Base-by-base conservation (phyloP, 177 flowering plant species). In the Vitis hybrid region DNA sequence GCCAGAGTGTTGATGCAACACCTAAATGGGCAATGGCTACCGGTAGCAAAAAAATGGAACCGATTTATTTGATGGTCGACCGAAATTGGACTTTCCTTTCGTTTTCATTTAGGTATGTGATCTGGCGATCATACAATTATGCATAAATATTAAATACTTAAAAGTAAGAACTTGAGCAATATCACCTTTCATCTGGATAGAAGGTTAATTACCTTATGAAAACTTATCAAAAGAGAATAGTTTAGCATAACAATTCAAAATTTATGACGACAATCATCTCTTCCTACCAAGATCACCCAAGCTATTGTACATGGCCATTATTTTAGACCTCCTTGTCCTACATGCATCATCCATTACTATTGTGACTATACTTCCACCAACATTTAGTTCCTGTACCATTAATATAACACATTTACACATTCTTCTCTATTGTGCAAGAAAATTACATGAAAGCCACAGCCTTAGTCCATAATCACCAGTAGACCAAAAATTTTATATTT, bases 211-310 rank as follows among this genome's bases (percentile, higher is more conserved):
- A 21, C 24, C 24, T 21, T 21, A 21, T 21, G 24, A 13, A 67
- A 27, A 12, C 46, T 2, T 20, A 41, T 55, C 49, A 15, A 30
- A 46, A n/a, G 18, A 55, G 53, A 63, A 46, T 1, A 53, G 12
- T 49, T 30, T 52, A 50, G n/a, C 14, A 48, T 18, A 48, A 61
- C 1, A 67, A 7, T 53, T 20, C 5, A 65, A 27, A 35, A 65
- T 11, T 52, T 46, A 14, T 50, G 15, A 68, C 49, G 71, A 11
- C 7, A 69, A 70, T 46, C 7, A 66, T 13, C 50, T 20, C 41
- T 63, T 15, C 80, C 48, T 85, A 94, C 98, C 98, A 73, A 94
- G 92, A 82, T 94, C 98, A 77, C 98, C 98, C 11, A 86, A 77
- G 65, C 52, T 80, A 70, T 89, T 86, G 81, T 92, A 92, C 86